These are phyloP conservation scores for Crataegus laevigata DNA, from an alignment of 306 rosid genomes.

Conservation along the genomic window DNA sequence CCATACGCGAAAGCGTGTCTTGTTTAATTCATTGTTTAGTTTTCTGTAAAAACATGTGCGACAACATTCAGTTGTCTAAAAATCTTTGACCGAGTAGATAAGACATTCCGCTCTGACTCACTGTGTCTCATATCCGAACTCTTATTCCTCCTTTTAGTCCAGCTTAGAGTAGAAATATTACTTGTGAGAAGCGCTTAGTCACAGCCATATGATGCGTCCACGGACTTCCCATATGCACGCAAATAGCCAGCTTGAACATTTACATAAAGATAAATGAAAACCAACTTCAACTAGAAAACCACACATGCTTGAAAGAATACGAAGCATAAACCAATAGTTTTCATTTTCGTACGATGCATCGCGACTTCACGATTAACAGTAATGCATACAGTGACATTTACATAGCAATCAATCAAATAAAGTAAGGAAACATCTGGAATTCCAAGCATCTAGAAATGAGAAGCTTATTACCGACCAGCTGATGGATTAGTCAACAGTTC, in stretches of 20 bases:
- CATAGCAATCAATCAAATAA: constrained; percentile 20
- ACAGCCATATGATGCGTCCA: neutral
- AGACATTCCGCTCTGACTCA: neutral
- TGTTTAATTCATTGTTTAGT: neutral
- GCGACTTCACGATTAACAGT: neutral
- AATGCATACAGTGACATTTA: constrained; percentile 23
- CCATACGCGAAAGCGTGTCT: neutral
- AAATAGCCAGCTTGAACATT: neutral
- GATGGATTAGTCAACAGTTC: constrained; percentile 92
- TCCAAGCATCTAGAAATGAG: constrained; percentile 4
- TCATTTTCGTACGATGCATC: neutral
- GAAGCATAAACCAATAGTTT: neutral
- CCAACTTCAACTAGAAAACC: neutral
- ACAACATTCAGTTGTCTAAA: neutral
- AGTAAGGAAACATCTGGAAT: constrained; percentile 10
- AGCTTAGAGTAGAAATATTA: too few species aligned
- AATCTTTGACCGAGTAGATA: neutral
- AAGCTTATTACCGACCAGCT: constrained; percentile 36
- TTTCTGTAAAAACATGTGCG: neutral
- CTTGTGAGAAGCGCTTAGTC: neutral
- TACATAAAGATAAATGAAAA: neutral
- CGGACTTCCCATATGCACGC: neutral
- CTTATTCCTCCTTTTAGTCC: neutral
- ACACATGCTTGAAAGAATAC: neutral
- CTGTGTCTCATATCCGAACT: neutral